Conservation (phyloP, 2,329 filamentous ascomycete genomes). For the Talaromyces islandicus region DNA sequence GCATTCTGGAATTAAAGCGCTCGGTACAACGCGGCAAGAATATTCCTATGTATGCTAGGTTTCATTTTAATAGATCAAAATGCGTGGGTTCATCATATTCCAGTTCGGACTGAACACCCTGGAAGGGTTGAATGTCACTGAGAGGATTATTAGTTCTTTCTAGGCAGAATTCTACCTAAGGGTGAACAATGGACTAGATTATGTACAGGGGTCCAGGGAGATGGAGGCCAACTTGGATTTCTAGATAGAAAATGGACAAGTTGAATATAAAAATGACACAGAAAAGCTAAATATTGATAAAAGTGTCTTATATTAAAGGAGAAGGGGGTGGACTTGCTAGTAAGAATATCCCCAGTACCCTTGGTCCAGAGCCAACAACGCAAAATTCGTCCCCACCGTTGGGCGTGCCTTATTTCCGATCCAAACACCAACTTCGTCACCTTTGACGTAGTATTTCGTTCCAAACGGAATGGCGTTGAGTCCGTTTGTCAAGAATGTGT, state of each 20-base stretch:
- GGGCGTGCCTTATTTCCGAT: slow-evolving; percentile 34
- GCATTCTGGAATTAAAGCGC: not conserved
- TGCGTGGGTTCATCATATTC: not conserved
- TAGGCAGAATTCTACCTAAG: not conserved
- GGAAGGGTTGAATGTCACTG: not conserved
- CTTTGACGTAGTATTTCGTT: slow-evolving; percentile 35
- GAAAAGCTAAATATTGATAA: not conserved
- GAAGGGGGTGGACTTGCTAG: not conserved
- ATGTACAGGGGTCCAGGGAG: not conserved
- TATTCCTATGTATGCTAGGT: not conserved
- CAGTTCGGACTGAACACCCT: not conserved
- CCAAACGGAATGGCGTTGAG: slow-evolving; percentile 40
- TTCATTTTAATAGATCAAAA: not conserved
- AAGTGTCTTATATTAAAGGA: not conserved
- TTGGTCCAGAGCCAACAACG: slow-evolving; percentile 29
- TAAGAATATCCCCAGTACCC: slow-evolving; percentile 17
- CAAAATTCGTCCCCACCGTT: slow-evolving; percentile 40
- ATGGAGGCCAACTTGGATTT: not conserved
- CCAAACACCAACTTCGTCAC: slow-evolving; percentile 24
- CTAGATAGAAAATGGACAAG: not conserved
- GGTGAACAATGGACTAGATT: not conserved
- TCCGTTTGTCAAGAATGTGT: slow-evolving; percentile 37
- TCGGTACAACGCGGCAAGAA: too few relatives aligned
- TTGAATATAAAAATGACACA: not conserved
- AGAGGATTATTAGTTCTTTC: not conserved